phyloP scores from a whole-genome alignment of 306 rosid species.

The Senna siamea region DNA sequence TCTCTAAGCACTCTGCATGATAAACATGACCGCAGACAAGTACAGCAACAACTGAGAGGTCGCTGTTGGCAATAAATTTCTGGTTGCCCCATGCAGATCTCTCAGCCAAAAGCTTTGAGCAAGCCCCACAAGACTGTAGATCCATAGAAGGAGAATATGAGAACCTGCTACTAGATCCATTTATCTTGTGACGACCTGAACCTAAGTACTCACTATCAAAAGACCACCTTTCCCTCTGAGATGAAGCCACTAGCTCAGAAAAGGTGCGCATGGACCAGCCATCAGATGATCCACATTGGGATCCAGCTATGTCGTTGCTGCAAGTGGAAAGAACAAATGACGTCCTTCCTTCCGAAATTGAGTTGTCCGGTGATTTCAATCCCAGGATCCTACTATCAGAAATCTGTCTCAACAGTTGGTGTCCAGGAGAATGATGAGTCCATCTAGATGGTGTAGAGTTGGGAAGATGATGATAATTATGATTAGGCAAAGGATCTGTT shows the following conservation, averaged over 20 bases:
- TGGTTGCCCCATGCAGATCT: slow-evolving; percentile 77
- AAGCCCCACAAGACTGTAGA: slow-evolving; percentile 69
- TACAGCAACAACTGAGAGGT: slow-evolving; percentile 75
- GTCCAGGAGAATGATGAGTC: slow-evolving; percentile 77
- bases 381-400: slow-evolving; percentile 77
- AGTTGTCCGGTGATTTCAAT: slow-evolving; percentile 81
- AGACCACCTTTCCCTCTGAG: slow-evolving; percentile 91
- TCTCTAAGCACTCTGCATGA: slow-evolving; percentile 87
- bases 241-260: slow-evolving; percentile 91
- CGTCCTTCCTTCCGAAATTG: slow-evolving; percentile 80
- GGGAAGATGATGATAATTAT: slow-evolving; percentile 52
- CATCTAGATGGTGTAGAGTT: slow-evolving; percentile 72
- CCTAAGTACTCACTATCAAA: slow-evolving; percentile 80
- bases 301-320: slow-evolving; percentile 80
- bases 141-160: slow-evolving; percentile 81
- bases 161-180: slow-evolving; percentile 80
- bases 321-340: slow-evolving; percentile 76
- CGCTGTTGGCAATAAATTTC: slow-evolving; percentile 55
- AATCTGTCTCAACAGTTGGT: slow-evolving; percentile 76
- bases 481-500: slow-evolving; percentile 55
- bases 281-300: slow-evolving; percentile 85
- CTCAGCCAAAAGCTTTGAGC: slow-evolving; percentile 71
- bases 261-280: slow-evolving; percentile 96
- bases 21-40: slow-evolving; percentile 78
- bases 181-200: slow-evolving; percentile 65